Base-by-base conservation (phyloP, 2,329 filamentous ascomycete genomes). In the Colletotrichum somersetense region DNA sequence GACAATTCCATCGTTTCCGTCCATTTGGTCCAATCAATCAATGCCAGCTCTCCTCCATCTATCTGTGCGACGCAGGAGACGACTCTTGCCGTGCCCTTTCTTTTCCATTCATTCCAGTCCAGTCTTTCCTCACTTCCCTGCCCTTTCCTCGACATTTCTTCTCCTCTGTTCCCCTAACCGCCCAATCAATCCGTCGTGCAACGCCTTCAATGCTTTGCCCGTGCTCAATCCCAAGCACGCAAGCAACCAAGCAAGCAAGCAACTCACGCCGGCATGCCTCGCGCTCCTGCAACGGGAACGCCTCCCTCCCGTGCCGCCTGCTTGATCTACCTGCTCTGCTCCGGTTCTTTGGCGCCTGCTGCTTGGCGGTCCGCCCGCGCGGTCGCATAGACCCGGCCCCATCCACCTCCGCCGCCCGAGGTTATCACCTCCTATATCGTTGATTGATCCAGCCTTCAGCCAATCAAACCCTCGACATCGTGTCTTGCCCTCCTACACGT, bases 271-370 rank as follows among this genome's bases (percentile, higher is more conserved):
- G 35, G 66, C 76, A 40, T 42, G 46, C 50, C 75, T 75, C 26
- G 74, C 42, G 33, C 74, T 42, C 75, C 77, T 62, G 77, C 78
- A 58, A 76, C 75, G 40, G 74, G 78, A 73, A 74, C 67, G 35
- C 77, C 76, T 59, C 75, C 75, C n/a, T 67, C 26, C 56, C 69
- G 69, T 72, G 64, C 64, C 59, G 68, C 59, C 72, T 72, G 69
- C 61, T 48, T 72, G 72, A 65, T 68, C 69, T 72, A 20, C 61
- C 55, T 72, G 72, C 62, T 68, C 69, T 72, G 14, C 59, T 52
- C 52, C 55, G n/a, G 50, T 44, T 30, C 40, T 56, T 50, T 64
- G 46, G 61, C 61, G 30, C 56, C 50, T 56, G 30, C 46, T 58
- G 35, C 56, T 55, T 63, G 69, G 38, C 72, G 58, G 52, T 30